Evolutionary conservation across 306 rosid species (phyloP), one percentile per base, ranked within the genome.

Genomic region (Corylus avellana): DNA sequence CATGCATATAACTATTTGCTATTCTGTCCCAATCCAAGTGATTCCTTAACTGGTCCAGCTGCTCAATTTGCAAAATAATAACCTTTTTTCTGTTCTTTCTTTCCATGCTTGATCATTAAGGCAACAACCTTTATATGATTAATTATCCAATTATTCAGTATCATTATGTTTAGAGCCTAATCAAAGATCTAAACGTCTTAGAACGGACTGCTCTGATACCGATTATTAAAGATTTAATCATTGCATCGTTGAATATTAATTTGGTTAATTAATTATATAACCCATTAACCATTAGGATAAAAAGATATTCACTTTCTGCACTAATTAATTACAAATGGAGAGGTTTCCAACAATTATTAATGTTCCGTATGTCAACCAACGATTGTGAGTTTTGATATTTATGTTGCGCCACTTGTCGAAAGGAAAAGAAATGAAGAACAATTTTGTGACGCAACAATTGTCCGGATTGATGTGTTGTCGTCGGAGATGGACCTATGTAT

Each of bases 31-130:
- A 13, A 16, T 75, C 81, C 25, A 46, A 13, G 39, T 20, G 64
- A 64, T 75, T 61, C 13, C 67, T 75, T 47, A 76, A 76, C 76
- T 81, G 71, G 66, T 62, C 85, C 82, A 70, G 47, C 46, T 42
- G 35, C 37, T 70, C 46, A 74, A 22, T 56, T 54, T 54, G 51
- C 53, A 46, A 74, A 77, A 69, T 67, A 55, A 68, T 22, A 22
- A 32, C 35, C 35, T 77, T 50, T 84, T 77, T 73, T 66, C 68
- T 77, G 77, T 76, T 72, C 12, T 77, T 84, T 66, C 12, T 72
- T 32, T 32, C 35, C 35, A 32, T 32, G 35, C 35, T 32, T 32
- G 35, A 32, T 32, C 35, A 32, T 32, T 6, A 42, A 42, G 46
- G 46, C 46, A 5, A 42, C 46, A 42, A 42, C 46, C 8, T 42